phyloP scores from a whole-genome alignment of 2,329 filamentous ascomycete species.

The Hirsutella thompsonii region DNA sequence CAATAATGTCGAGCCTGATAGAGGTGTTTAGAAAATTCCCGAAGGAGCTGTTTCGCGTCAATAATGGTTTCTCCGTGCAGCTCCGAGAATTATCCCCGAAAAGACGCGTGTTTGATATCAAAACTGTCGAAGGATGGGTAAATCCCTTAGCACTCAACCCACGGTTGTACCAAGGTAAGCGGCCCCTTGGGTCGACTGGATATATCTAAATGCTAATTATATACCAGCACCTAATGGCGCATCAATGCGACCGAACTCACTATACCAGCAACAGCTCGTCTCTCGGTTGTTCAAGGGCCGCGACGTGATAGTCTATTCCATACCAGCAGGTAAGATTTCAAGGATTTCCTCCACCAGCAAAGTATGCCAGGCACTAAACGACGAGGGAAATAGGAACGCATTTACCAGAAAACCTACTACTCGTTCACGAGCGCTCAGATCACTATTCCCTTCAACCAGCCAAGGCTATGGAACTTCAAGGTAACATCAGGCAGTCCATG shows the following conservation, averaged over 20 bases:
- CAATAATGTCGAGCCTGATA: slow-evolving; percentile 4
- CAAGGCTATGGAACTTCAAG: slow-evolving; percentile 4
- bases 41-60: slow-evolving; percentile 7
- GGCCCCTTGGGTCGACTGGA: no score
- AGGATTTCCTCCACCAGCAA: no score
- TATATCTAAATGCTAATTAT: no score
- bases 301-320: slow-evolving; percentile 6
- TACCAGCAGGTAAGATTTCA: slow-evolving; percentile 8
- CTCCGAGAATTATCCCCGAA: slow-evolving; percentile 5
- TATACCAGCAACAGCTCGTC: slow-evolving; percentile 9
- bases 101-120: slow-evolving; percentile 4
- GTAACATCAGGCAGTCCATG: no score
- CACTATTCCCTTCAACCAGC: slow-evolving; percentile 11
- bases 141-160: slow-evolving; percentile 4
- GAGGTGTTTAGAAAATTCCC: slow-evolving; percentile 4
- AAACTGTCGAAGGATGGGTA: neutral
- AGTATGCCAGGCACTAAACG: no score
- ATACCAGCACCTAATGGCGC: slow-evolving; percentile 11
- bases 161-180: slow-evolving; percentile 4
- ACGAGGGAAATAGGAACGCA: no score
- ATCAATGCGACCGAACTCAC: slow-evolving; percentile 9
- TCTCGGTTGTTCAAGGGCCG: slow-evolving; percentile 5
- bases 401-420: slow-evolving; percentile 8
- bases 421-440: slow-evolving; percentile 11
- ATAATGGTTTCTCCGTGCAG: slow-evolving; percentile 3